phyloP scores from a whole-genome alignment of 148 eudicot species.

The Rhododendron mucronatum region DNA sequence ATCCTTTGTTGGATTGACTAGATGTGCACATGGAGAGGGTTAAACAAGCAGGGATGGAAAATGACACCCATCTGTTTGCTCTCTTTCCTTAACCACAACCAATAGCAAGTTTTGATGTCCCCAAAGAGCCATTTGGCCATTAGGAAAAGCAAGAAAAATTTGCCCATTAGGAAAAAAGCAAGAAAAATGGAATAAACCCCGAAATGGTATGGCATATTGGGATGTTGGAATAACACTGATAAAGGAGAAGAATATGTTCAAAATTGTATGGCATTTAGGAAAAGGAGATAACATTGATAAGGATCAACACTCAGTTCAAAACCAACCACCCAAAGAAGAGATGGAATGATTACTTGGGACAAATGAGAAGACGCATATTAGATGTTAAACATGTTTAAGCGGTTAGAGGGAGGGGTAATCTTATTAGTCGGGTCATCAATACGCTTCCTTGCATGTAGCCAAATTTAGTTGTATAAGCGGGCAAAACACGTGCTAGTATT shows the following conservation, averaged over 20 bases:
- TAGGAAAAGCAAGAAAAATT: not conserved
- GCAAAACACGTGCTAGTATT: not conserved
- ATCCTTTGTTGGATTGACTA: not conserved
- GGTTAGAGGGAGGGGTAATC: not conserved
- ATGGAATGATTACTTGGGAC: not conserved
- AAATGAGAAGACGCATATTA: not conserved
- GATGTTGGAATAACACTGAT: not conserved
- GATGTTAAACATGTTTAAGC: not conserved
- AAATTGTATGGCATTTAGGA: not conserved
- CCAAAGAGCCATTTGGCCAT: not conserved
- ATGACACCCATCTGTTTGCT: not conserved
- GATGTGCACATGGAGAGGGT: slow-evolving; percentile 1
- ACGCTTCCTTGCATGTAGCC: not conserved
- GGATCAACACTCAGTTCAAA: not conserved
- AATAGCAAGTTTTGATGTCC: not conserved
- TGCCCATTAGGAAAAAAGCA: not conserved
- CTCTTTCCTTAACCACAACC: not conserved
- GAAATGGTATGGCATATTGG: not conserved
- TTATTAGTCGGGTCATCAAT: not conserved
- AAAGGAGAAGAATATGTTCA: not conserved
- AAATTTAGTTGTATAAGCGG: not conserved
- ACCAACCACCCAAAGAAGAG: not conserved
- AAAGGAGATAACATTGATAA: not conserved
- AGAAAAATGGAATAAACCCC: not conserved
- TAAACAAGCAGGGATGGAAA: not conserved